phyloP scores from a whole-genome alignment of 305 asterid species.

The Fraxinus paxiana region DNA sequence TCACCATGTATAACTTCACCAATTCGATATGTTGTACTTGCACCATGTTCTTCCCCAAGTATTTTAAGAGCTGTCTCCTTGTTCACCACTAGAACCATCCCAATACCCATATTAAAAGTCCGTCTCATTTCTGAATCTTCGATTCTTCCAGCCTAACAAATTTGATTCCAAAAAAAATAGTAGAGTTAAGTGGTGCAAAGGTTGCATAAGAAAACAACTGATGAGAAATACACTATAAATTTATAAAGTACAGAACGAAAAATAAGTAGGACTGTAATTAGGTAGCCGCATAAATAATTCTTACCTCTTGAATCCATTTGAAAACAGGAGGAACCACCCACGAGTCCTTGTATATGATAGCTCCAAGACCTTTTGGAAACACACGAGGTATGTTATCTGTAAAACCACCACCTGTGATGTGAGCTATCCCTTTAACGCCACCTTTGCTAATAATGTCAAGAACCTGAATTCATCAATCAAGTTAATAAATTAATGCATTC shows the following conservation, averaged over 20 bases:
- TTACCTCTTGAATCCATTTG: slow-evolving; percentile 91
- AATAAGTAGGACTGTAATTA: neutral
- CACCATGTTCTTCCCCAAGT: slow-evolving; percentile 33
- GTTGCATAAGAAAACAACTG: neutral
- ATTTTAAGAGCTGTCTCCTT: slow-evolving; percentile 60
- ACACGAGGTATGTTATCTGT: slow-evolving; percentile 90
- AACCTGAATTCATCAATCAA: slow-evolving; percentile 41
- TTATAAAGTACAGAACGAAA: neutral
- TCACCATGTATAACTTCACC: slow-evolving; percentile 72
- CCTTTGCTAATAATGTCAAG: slow-evolving; percentile 76
- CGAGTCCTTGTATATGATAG: slow-evolving; percentile 55
- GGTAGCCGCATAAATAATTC: neutral
- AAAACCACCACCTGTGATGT: slow-evolving; percentile 93
- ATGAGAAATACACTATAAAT: neutral
- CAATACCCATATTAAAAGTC: slow-evolving; percentile 89
- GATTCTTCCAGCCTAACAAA: slow-evolving; percentile 61
- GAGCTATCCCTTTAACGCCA: slow-evolving; percentile 96
- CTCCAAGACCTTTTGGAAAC: slow-evolving; percentile 86
- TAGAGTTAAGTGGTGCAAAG: neutral
- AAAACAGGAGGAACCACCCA: slow-evolving; percentile 79
- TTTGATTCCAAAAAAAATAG: neutral
- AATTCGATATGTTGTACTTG: slow-evolving; percentile 36
- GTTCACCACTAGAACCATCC: slow-evolving; percentile 82
- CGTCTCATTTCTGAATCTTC: slow-evolving; percentile 79
- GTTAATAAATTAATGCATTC: neutral